These are phyloP conservation scores for Ceratobasidium sp. DNA, from an alignment of 1,284 basidiomycete genomes.

Conservation along the genomic window DNA sequence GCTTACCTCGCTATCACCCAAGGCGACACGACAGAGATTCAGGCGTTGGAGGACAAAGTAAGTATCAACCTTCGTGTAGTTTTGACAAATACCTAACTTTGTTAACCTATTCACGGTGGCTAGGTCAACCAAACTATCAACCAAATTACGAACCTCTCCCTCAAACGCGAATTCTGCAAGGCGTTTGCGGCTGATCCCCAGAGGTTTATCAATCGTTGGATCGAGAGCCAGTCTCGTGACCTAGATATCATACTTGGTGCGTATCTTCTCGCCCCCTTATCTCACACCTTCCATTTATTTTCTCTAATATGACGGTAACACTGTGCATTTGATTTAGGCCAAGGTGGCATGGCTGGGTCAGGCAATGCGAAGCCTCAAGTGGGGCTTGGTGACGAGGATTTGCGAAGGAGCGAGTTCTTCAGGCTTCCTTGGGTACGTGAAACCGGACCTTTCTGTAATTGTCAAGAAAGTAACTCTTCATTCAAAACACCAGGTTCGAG, in stretches of 20 bases:
- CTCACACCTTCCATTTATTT: neutral
- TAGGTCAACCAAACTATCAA: conserved; percentile 82
- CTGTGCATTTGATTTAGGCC: neutral
- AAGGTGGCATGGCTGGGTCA: conserved; percentile 57
- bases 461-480: neutral
- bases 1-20: conserved; percentile 79
- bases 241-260: conserved; percentile 85
- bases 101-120: conserved; percentile 20
- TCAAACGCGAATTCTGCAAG: conserved; percentile 87
- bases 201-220: conserved; percentile 87
- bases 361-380: conserved; percentile 60
- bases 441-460: neutral
- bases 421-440: conserved; percentile 77
- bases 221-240: conserved; percentile 91
- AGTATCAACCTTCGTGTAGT: conserved; percentile 41
- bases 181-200: conserved; percentile 85
- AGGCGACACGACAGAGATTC: conserved; percentile 73
- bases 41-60: conserved; percentile 89
- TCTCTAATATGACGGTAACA: neutral
- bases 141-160: conserved; percentile 83
- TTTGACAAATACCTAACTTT: conserved; percentile 35
- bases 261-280: no score
- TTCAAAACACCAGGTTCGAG: conserved; percentile 60
- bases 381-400: conserved; percentile 71
- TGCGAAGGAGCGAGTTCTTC: conserved; percentile 90